Evolutionary conservation across 2,329 filamentous ascomycete genomes (phyloP).

Genomic region (Aspergillus puulaauensis): DNA sequence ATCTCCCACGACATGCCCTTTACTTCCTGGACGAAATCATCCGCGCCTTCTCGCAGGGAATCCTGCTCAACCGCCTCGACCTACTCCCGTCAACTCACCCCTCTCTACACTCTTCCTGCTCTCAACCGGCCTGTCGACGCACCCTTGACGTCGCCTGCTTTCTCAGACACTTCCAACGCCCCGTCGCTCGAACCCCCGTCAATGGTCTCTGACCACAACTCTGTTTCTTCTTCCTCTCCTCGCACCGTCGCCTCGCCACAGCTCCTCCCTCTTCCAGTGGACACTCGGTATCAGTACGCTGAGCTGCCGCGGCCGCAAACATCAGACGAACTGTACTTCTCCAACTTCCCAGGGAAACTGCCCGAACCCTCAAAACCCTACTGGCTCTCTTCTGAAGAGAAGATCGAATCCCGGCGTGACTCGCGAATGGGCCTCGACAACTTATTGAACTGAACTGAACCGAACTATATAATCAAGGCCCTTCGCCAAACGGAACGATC

Average conservation of each 20-base stretch:
- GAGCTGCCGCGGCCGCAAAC: conserved; percentile 31
- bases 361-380: conserved; percentile 28
- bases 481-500: too few relatives aligned
- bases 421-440: conserved; percentile 41
- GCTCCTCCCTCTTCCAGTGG: conserved; percentile 40
- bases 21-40: conserved; percentile 21
- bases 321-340: conserved; percentile 18
- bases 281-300: conserved; percentile 42
- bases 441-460: conserved; percentile 35
- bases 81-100: conserved; percentile 33
- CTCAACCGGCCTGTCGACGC: conserved; percentile 49
- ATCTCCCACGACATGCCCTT: conserved; percentile 22
- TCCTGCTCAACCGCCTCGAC: conserved; percentile 23
- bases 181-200: conserved; percentile 65
- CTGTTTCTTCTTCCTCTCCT: conserved; percentile 62
- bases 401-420: conserved; percentile 31
- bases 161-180: conserved; percentile 60
- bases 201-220: conserved; percentile 68
- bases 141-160: conserved; percentile 64
- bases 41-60: conserved; percentile 22
- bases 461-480: not conserved
- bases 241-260: conserved; percentile 44
- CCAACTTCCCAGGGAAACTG: conserved; percentile 8
- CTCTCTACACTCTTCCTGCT: conserved; percentile 39
- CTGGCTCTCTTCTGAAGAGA: conserved; percentile 27